Evolutionary conservation across 1,284 basidiomycete genomes (phyloP), one percentile per base, ranked within the genome.

Genomic region (Ustilago vetiveriae): DNA sequence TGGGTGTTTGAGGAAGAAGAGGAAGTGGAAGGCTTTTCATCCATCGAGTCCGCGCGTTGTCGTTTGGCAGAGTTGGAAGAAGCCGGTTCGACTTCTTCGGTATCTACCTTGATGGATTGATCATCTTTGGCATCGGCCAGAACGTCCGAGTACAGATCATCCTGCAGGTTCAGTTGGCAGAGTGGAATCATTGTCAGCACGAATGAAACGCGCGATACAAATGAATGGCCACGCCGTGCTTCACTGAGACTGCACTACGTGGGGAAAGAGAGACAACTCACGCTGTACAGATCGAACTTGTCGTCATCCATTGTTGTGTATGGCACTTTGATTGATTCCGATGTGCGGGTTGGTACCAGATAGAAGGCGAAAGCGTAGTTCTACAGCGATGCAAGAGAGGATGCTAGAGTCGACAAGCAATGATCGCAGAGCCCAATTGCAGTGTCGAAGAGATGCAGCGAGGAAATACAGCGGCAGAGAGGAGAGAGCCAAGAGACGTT

Each of bases 211-310:
- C n/a, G n/a, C n/a, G n/a, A n/a, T n/a, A n/a, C n/a, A n/a, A n/a
- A n/a, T n/a, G n/a, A n/a, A n/a, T n/a, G n/a, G n/a, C n/a, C n/a
- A n/a, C n/a, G n/a, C n/a, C n/a, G n/a, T n/a, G n/a, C n/a, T n/a
- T n/a, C n/a, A n/a, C n/a, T n/a, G n/a, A n/a, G n/a, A n/a, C n/a
- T n/a, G n/a, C n/a, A n/a, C n/a, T n/a, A n/a, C n/a, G n/a, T n/a
- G n/a, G 22, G 19, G 29, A 9, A 29, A 30, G 9, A 23, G 17
- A 29, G 36, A 17, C 43, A 17, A 74, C 72, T 75, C 70, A 75
- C 72, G 41, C 72, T 68, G 63, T 75, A 75, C 65, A 75, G 50
- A 49, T 75, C 72, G 48, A 72, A 65, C 26, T 74, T 66, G 44
- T 74, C 68, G 64, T 74, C 72, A 57, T 70, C 60, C 67, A 70